Conservation (phyloP, 768 basidiomycete genomes). For the Psilocybe cubensis region DNA sequence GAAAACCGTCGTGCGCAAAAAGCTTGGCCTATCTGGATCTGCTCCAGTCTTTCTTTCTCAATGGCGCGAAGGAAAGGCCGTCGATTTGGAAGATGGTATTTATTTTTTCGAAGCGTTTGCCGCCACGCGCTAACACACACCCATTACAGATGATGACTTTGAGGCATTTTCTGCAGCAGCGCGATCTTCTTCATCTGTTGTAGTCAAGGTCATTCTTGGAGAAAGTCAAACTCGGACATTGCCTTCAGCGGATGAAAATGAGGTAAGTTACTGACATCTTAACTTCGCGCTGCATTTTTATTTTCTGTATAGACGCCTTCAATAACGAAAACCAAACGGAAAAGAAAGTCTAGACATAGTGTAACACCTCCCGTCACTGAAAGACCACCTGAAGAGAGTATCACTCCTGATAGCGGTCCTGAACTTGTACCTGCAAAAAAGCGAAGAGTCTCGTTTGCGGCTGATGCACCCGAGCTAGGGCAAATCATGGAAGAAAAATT, state of each 20-base stretch:
- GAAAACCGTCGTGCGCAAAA: constrained; percentile 60
- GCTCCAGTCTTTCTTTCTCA: constrained; percentile 47
- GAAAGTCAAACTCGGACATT: constrained; percentile 14
- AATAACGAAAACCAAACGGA: constrained; percentile 12
- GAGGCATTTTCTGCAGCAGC: constrained; percentile 65
- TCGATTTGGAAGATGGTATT: constrained; percentile 82
- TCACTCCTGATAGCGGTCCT: constrained; percentile 2
- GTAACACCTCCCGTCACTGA: not conserved
- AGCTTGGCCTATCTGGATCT: constrained; percentile 53
- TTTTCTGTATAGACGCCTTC: not conserved
- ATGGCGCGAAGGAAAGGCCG: constrained; percentile 50
- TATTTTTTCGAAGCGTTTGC: constrained; percentile 3
- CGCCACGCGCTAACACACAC: constrained; percentile 2
- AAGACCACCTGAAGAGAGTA: not conserved
- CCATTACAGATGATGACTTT: constrained; percentile 72
- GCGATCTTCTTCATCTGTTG: constrained; percentile 31
- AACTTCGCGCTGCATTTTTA: not conserved
- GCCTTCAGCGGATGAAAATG: not conserved
- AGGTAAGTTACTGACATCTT: constrained; percentile 1
- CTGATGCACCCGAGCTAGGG: not conserved
- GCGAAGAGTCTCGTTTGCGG: constrained; percentile 24
- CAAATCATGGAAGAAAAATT: constrained; percentile 1
- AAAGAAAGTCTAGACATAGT: constrained; percentile 23
- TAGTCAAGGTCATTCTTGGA: constrained; percentile 42
- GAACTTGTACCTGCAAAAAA: constrained; percentile 17